Evolutionary conservation across 2,329 filamentous ascomycete genomes (phyloP).

Genomic region (Bipolaris zeicola): DNA sequence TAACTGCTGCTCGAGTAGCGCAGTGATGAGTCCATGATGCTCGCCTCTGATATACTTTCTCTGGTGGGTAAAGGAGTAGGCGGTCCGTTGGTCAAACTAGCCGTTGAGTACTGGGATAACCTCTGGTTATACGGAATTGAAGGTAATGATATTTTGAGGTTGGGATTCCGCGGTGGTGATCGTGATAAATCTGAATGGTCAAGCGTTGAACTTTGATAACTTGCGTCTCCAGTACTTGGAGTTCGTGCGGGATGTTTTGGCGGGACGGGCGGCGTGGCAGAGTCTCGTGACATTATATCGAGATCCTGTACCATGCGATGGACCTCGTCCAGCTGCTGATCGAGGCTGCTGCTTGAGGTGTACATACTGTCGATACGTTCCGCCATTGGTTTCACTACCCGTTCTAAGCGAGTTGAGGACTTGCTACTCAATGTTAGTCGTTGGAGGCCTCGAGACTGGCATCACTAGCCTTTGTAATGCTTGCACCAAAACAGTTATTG

Average conservation of each 20-base stretch:
- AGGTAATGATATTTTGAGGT: slow-evolving; percentile 9
- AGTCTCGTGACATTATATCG: slow-evolving; percentile 18
- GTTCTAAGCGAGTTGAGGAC: slow-evolving; percentile 41
- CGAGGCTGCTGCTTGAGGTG: slow-evolving; percentile 26
- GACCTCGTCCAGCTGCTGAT: slow-evolving; percentile 39
- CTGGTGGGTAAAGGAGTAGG: slow-evolving; percentile 16
- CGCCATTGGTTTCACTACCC: slow-evolving; percentile 38
- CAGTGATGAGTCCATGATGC: slow-evolving; percentile 73
- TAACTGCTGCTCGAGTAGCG: slow-evolving; percentile 78
- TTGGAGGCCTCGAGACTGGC: neutral
- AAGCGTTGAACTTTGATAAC: neutral
- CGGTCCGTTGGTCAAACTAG: slow-evolving; percentile 1
- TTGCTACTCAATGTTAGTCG: slow-evolving; percentile 35
- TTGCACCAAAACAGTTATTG: slow-evolving; percentile 49
- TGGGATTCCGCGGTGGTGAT: slow-evolving; percentile 5
- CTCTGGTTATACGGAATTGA: slow-evolving; percentile 9
- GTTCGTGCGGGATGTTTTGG: slow-evolving; percentile 25
- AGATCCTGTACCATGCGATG: slow-evolving; percentile 38
- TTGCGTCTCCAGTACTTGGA: slow-evolving; percentile 14
- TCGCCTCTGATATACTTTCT: slow-evolving; percentile 36
- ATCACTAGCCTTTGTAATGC: slow-evolving; percentile 49
- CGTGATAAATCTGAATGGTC: neutral
- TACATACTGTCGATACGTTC: slow-evolving; percentile 42
- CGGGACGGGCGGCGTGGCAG: slow-evolving; percentile 19
- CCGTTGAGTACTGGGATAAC: slow-evolving; percentile 8